A percentile compares a stretch with the other conserved stretches of the same genome.
These are phyloP conservation scores for Madurella fahalii DNA, from an alignment of 2,329 filamentous ascomycete species.

Conservation along the genomic window DNA sequence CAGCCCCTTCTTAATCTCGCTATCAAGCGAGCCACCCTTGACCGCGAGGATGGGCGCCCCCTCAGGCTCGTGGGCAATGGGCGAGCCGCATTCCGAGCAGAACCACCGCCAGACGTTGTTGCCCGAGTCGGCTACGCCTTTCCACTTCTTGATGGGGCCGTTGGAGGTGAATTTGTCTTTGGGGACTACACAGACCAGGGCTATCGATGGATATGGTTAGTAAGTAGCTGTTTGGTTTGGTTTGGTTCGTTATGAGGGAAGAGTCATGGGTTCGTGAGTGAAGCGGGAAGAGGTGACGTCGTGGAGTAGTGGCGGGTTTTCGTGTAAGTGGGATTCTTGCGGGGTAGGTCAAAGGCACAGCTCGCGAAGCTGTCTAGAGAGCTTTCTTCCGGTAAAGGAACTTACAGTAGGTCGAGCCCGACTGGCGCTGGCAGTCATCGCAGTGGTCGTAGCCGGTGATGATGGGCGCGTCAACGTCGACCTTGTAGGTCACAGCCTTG, in stretches of 20 bases:
- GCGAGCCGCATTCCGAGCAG: constrained; percentile 65
- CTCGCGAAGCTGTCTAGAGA: too few species aligned
- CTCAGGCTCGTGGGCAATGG: constrained; percentile 67
- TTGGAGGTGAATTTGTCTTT: constrained; percentile 62
- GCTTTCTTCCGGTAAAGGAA: constrained; percentile 7
- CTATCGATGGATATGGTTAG: constrained; percentile 33
- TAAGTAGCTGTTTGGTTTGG: too few species aligned
- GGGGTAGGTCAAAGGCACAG: not conserved
- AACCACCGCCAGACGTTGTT: constrained; percentile 64
- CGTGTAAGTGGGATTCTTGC: not conserved
- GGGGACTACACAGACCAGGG: constrained; percentile 61
- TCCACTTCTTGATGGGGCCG: constrained; percentile 62
- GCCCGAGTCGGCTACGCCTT: constrained; percentile 57
- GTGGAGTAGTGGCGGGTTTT: not conserved
- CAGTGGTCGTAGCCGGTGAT: constrained; percentile 66
- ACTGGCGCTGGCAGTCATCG: constrained; percentile 69
- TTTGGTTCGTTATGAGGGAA: not conserved
- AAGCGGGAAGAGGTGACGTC: not conserved
- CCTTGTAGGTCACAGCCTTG: constrained; percentile 66
- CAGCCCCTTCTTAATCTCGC: constrained; percentile 62
- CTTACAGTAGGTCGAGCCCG: constrained; percentile 64
- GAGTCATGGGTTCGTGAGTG: not conserved
- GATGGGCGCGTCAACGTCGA: constrained; percentile 47
- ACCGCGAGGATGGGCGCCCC: constrained; percentile 68
- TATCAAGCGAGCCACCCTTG: constrained; percentile 62